Base-by-base conservation (phyloP, 2,329 filamentous ascomycete genomes). In the Stagonosporopsis chrysanthemi region DNA sequence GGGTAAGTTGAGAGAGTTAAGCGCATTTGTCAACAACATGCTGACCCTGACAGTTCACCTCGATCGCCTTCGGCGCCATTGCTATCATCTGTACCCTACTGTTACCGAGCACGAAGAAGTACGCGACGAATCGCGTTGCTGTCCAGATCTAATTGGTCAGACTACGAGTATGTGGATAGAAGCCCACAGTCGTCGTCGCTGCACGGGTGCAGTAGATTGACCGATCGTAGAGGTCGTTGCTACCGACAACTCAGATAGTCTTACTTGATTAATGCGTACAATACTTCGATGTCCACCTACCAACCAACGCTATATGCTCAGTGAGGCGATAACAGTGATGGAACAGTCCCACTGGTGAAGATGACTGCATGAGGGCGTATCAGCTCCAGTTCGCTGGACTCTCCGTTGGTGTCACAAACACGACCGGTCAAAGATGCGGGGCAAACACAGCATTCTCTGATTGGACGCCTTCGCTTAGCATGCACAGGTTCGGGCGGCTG, bases 81-180 rank as follows among this genome's bases (percentile, higher is more conserved):
- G 70, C 69, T 9, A 66, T 71, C 14, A 28, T 74, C 12, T 73
- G 70, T 44, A 68, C 69, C n/a, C 24, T 72, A 5, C 22, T 70
- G 26, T 46, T 74, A 24, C 71, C 70, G 4, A 73, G 67, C 42
- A 73, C 70, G 2, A 68, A 67, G 61, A 74, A 72, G 59, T 73
- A 73, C 49, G 65, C 70, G 48, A 73, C 70, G 0, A 74, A 72
- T 33, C 66, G 68, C 33, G 66, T 74, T 17, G 70, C 70, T 5
- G 71, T 73, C 7, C 68, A 71, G 14, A 66, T 73, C 22, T 69
- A 48, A 48, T 22, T 11, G 5, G 8, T 23, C 15, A 6, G 7
- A 17, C 6, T 23, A 2, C 12, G 23, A 15, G 4, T 15, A 4
- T 2, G 6, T 28, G 7, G n/a, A 2, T 12, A 51, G 29, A 38